Conservation (phyloP, 202 grass and related monocot genomes). For the Saccharum hybrid region DNA sequence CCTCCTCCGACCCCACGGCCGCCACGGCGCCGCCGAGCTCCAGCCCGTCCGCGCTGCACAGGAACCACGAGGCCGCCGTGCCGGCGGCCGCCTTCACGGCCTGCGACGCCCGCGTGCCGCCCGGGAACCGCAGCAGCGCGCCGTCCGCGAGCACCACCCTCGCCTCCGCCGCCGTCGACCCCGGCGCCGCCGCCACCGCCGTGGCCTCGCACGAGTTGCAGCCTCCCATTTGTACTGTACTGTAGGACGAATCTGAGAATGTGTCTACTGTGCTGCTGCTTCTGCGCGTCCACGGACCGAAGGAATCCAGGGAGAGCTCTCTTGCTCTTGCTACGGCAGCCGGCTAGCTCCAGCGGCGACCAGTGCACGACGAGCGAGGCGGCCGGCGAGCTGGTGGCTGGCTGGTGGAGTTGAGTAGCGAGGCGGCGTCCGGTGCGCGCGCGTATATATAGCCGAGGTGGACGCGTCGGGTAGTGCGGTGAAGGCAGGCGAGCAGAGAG, state of each 20-base stretch:
- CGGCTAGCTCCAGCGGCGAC: not conserved
- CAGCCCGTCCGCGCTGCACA: conserved; percentile 82
- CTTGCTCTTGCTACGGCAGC: not conserved
- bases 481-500: not conserved
- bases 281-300: not conserved
- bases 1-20: conserved; percentile 46
- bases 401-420: not conserved
- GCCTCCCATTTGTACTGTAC: conserved; percentile 57
- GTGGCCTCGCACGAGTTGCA: conserved; percentile 90
- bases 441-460: conserved; percentile 31
- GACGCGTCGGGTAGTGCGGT: conserved; percentile 40
- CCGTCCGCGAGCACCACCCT: conserved; percentile 76
- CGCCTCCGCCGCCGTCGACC: conserved; percentile 19
- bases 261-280: not conserved
- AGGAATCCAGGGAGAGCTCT: not conserved
- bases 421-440: conserved; percentile 10
- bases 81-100: conserved; percentile 30
- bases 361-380: not conserved
- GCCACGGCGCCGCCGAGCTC: conserved; percentile 63
- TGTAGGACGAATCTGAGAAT: not conserved
- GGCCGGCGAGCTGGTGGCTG: not conserved
- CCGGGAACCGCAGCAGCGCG: conserved; percentile 66
- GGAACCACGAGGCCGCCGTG: conserved; percentile 46
- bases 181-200: conserved; percentile 43
- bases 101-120: conserved; percentile 64